Evolutionary conservation across 495 filamentous ascomycete genomes (phyloP), one percentile per base, ranked within the genome.

Genomic region (Lasiosphaeriaceae sp.): DNA sequence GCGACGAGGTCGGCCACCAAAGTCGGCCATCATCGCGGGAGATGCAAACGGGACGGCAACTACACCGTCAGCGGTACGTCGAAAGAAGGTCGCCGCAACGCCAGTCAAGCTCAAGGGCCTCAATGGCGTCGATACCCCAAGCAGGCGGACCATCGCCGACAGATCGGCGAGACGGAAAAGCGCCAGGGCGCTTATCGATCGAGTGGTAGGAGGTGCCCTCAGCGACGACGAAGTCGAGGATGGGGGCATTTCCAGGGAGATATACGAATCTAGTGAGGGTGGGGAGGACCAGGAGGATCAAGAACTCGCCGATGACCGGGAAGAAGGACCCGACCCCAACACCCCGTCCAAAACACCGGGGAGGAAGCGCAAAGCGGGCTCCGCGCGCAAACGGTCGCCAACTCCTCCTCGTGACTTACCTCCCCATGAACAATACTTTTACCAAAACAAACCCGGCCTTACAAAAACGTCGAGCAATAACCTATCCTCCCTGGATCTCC

Each of bases 371-470:
- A 61, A 63, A 47, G 29, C 66, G 48, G 51, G 56, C 4, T 23
- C 61, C 19, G 12, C 31, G 3, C 82, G 84, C 55, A 88, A 88
- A 66, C 85, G 82, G 43, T 88, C 89, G 11, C 88, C 89, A 6
- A 91, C 90, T 9, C 90, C 93, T 4, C 88, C 90, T 35, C 79
- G 80, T 24, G 82, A 92, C 57, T 78, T 97, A 4, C 88, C 92
- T 20, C 77, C 91, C 0, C 88, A 96, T 59, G 94, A 98, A 66
- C 86, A 85, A 50, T 98, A 96, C 68, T 97, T 98, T 67, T 90
- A 86, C 70, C 88, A 97, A 62, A 96, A 96, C 69, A 85, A 89
- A 34, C 84, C 90, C 16, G 90, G 89, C 19, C 80, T 85, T 3
- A 73, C 80, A 46, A 90, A 92, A 66, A 96, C 93, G 5, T 96